Conservation (phyloP, 352 stramenopile genomes). For the Phytophthora hibernalis region DNA sequence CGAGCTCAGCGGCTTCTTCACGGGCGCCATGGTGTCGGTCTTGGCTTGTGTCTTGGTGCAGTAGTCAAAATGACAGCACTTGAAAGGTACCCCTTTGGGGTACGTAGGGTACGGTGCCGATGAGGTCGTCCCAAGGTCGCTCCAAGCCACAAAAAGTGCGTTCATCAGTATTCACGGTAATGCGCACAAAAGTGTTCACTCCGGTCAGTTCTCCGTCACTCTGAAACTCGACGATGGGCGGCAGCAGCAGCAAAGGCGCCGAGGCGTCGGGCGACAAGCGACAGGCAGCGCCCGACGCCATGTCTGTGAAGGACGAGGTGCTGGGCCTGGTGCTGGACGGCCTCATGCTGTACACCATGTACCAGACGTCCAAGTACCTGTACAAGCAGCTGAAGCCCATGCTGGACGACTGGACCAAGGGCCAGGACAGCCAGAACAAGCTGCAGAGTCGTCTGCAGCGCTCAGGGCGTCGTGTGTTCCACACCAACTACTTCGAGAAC, state of each 20-base stretch:
- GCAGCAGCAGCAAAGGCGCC: constrained; percentile 62
- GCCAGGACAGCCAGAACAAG: constrained; percentile 68
- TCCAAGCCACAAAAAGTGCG: too few relatives aligned
- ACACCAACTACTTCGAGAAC: constrained; percentile 89
- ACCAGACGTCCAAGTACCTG: constrained; percentile 82
- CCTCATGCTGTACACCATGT: constrained; percentile 86
- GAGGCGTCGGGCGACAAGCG: constrained; percentile 27
- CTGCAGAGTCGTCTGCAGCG: constrained; percentile 76
- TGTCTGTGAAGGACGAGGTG: constrained; percentile 64
- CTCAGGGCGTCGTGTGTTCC: constrained; percentile 71
- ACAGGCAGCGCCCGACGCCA: constrained; percentile 10
- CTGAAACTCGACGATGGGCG: constrained; percentile 59
- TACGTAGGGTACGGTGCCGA: too few relatives aligned
- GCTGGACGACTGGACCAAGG: constrained; percentile 81
- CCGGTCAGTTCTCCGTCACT: constrained; percentile 17
- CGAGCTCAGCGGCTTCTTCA: constrained; percentile 89
- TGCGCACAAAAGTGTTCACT: constrained; percentile 2
- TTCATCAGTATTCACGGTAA: too few relatives aligned
- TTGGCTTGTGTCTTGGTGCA: too few relatives aligned
- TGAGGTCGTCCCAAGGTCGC: too few relatives aligned
- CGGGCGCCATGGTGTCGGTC: constrained; percentile 42
- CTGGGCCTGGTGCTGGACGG: constrained; percentile 80
- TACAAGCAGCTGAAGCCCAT: constrained; percentile 89
- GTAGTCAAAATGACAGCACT: too few relatives aligned
- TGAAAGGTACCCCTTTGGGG: too few relatives aligned